A percentile compares a stretch with the other conserved stretches of the same genome.
These are phyloP conservation scores for Coemansia sp. DNA, from an alignment of 371 early-diverging fungal genomes.

Conservation along the genomic window DNA sequence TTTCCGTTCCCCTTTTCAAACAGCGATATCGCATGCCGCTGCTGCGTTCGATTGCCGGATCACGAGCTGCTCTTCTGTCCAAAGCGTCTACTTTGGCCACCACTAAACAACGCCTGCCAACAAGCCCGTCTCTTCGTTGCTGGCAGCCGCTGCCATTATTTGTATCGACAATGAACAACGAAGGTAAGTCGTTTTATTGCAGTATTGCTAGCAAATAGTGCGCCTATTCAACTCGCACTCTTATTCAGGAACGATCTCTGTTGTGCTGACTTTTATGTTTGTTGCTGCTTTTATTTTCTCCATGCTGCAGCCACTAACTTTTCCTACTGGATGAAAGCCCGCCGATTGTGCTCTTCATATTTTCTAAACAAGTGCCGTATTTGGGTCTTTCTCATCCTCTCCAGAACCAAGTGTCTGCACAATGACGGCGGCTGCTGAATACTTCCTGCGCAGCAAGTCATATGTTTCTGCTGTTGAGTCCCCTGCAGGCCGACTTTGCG, in stretches of 20 bases:
- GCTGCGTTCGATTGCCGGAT: background rate
- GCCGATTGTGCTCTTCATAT: background rate
- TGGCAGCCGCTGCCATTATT: slow-evolving; percentile 5
- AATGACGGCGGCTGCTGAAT: background rate
- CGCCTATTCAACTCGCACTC: background rate
- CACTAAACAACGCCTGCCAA: background rate
- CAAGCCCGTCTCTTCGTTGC: background rate
- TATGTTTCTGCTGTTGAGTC: slow-evolving; percentile 9
- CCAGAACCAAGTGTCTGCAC: slow-evolving; percentile 7
- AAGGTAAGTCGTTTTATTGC: slow-evolving; percentile 1
- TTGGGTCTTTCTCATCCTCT: background rate
- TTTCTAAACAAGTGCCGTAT: background rate
- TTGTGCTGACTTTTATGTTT: background rate
- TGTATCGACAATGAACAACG: slow-evolving; percentile 9
- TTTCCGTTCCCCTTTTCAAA: background rate
- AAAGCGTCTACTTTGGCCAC: background rate
- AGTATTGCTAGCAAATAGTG: background rate
- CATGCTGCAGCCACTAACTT: slow-evolving; percentile 8
- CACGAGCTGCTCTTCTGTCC: background rate
- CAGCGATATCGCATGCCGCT: background rate
- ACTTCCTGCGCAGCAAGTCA: slow-evolving; percentile 12
- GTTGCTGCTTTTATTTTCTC: background rate
- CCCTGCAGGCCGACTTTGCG: slow-evolving; percentile 1
- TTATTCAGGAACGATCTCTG: background rate
- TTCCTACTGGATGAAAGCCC: background rate